Base-by-base conservation (phyloP, 495 filamentous ascomycete genomes). In the Tuber microsphaerosporum region DNA sequence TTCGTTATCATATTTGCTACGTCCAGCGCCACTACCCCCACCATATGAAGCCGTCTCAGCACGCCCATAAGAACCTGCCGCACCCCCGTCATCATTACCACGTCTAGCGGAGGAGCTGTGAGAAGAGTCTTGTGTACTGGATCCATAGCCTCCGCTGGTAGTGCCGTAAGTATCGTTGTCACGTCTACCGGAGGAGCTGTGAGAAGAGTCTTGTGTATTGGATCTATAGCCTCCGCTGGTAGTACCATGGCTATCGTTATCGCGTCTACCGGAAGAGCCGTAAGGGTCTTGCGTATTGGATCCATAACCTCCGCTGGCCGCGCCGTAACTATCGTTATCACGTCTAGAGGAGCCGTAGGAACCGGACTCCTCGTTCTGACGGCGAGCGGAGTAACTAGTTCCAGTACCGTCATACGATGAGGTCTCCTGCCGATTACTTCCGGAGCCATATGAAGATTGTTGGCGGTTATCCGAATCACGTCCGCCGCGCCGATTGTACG, bases 1-100 rank as follows among this genome's bases (percentile, higher is more conserved):
- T n/a, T 56, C 48, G 22, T 56, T 56, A 56, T n/a, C 48, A 56
- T 56, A 56, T 56, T 20, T 20, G 48, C 48, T 5, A 31, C 69
- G 39, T 43, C 45, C 65, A 39, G 71, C 41, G 4, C 51, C 70
- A 22, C 17, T 43, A 10, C 20, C 70, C 31, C 74, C 42, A n/a
- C n/a, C 44, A 37, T 75, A 71, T 19, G 73, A 74, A 17, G 48
- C 71, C 31, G 34, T 65, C 37, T 41, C 22, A 2, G 73, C 69
- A 39, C 37, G 45, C 45, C 17, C 70, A 48, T 78, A 78, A 3
- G 77, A 77, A 70, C 71, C 69, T 12, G 31, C 22, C 6, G 75
- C 77, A 37, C 74, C 70, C 16, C 77, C 69, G 8, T 71, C 77
- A 26, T 75, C 77, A 48, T 70, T 71, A 61, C 72, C 45, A 46